Base-by-base conservation (phyloP, 75 land plant genomes). In the Pinus taeda region DNA sequence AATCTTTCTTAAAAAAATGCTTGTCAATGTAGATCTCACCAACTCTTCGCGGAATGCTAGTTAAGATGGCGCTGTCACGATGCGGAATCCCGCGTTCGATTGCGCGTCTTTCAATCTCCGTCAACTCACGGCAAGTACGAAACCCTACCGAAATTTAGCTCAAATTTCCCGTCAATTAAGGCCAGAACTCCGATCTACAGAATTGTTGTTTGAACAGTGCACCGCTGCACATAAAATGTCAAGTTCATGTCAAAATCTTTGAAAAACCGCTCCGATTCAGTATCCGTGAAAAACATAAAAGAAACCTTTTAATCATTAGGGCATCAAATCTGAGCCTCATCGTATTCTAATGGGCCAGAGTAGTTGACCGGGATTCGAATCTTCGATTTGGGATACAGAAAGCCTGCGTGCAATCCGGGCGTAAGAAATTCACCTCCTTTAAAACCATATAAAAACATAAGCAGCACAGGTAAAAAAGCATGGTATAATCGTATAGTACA, bases 51-150 rank as follows among this genome's bases (percentile, higher is more conserved):
- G 24, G n/a, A 69, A 69, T 69, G 49, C 42, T 69, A 53, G 72
- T 39, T 9, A 42, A 21, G 55, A 49, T 45, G 49, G 72, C 39
- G 72, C 36, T 69, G 72, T 69, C 72, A 69, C 55, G 49, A 37
- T 21, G 53, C 69, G 72, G 72, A 69, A 69, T 69, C 72, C 53
- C 72, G 72, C 72, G 72, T 69, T 3, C 72, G n/a, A 69, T 42
- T 20, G 22, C 72, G 72, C 72, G 72, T 69, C 42, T 22, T 39
- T 42, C 72, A 39, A n/a, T 3, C 11, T 15, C 55, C 22, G 72
- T 69, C 72, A 42, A 69, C 53, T 69, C 55, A 42, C 72, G 72
- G 26, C 3, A 42, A 69, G 20, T 39, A 42, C 15, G 11, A 69
- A 69, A 69, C 72, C 72, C 72, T 69, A 69, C 49, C 24, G n/a